A percentile compares a stretch with the other conserved stretches of the same genome.
Conservation (phyloP, 139 green algal genomes). For the Dunaliella primolecta region DNA sequence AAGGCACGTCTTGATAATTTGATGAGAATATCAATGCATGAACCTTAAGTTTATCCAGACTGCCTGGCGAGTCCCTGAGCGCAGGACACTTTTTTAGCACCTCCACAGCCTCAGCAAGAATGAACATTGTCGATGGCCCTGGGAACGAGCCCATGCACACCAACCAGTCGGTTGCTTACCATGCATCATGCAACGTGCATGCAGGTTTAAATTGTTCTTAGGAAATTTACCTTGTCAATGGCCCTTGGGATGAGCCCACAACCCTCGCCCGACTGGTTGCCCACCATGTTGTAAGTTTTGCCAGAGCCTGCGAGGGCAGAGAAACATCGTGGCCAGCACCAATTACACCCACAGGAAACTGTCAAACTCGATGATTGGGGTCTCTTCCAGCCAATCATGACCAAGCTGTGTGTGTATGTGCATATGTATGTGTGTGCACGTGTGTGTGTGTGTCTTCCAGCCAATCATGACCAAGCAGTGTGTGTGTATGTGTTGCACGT, state of each 20-base stretch:
- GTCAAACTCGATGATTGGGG: too few relatives aligned
- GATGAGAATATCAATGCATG: too few relatives aligned
- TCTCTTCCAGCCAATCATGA: too few relatives aligned
- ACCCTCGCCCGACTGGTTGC: constrained; percentile 22
- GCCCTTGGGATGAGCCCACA: constrained; percentile 83
- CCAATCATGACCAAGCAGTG: too few relatives aligned
- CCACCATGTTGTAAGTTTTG: constrained; percentile 95
- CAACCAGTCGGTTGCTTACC: constrained; percentile 44
- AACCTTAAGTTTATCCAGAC: too few relatives aligned
- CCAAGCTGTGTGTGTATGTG: background rate
- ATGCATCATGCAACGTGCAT: too few relatives aligned
- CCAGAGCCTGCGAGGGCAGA: constrained; percentile 67
- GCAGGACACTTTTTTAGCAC: too few relatives aligned
- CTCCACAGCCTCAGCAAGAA: too few relatives aligned
- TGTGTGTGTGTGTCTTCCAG: background rate
- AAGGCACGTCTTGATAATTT: too few relatives aligned
- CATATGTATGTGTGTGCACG: background rate
- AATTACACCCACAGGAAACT: background rate
- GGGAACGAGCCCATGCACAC: constrained; percentile 77
- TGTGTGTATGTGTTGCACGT: background rate
- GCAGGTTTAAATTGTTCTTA: too few relatives aligned
- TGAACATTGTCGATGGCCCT: constrained; percentile 71
- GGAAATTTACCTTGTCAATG: constrained; percentile 65
- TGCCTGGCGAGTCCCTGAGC: too few relatives aligned
- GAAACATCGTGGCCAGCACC: constrained; percentile 47